A percentile compares a stretch with the other conserved stretches of the same genome.
These are phyloP conservation scores for Phycomyces blakesleeanus DNA, from an alignment of 192 early-diverging fungal genomes.

Conservation along the genomic window DNA sequence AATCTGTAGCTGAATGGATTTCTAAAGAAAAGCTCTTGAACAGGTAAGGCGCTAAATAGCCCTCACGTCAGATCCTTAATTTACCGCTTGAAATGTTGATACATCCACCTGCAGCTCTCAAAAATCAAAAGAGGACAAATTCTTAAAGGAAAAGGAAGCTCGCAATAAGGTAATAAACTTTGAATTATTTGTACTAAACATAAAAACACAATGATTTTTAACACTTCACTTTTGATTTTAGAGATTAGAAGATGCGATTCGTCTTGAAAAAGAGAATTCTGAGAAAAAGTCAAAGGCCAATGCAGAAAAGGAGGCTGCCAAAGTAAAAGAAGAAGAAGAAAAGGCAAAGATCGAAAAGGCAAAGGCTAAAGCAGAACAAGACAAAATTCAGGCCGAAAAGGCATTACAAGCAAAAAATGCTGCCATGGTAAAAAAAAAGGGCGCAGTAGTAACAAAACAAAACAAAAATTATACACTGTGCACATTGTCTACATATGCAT, in stretches of 20 bases:
- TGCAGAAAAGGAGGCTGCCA: conserved; percentile 9
- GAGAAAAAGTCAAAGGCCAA: conserved; percentile 13
- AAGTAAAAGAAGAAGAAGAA: conserved; percentile 24
- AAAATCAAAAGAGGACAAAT: neutral
- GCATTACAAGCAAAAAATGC: conserved; percentile 15
- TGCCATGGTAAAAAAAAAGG: conserved; percentile 23
- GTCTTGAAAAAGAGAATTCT: conserved; percentile 4
- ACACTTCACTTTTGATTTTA: neutral
- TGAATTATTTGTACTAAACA: neutral
- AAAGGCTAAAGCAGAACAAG: conserved; percentile 15
- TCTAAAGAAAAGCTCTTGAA: neutral
- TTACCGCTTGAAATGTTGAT: too few relatives aligned
- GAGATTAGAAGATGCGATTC: conserved; percentile 10
- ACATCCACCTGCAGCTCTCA: too few relatives aligned
- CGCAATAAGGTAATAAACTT: neutral
- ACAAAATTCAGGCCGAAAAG: conserved; percentile 4
- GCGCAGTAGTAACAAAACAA: conserved; percentile 8
- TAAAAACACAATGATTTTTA: too few relatives aligned
- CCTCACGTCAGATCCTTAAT: too few relatives aligned
- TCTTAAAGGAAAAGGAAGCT: neutral
- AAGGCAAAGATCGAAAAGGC: conserved; percentile 3
- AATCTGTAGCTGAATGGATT: conserved; percentile 5
- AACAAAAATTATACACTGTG: neutral
- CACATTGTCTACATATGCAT: too few relatives aligned
- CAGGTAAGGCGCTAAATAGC: neutral